Percentiles rank a stretch among this genome's conserved stretches.
phyloP scores from a whole-genome alignment of 805 yeast species.

The Pichia heedii region DNA sequence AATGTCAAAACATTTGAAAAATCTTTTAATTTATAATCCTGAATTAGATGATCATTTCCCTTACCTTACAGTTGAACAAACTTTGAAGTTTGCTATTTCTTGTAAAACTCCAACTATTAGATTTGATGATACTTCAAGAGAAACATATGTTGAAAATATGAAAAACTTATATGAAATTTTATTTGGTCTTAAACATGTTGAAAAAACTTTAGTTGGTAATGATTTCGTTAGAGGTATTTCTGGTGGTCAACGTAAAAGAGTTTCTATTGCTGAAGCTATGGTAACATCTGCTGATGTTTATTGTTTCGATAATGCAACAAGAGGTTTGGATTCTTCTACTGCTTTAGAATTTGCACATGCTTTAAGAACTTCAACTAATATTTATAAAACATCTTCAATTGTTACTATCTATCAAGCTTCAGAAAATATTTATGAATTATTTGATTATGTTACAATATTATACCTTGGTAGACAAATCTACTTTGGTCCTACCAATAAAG shows the following conservation, averaged over 20 bases:
- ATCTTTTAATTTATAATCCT: constrained; percentile 45
- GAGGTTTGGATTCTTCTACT: constrained; percentile 80
- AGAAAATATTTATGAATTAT: constrained; percentile 53
- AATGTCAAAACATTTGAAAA: constrained; percentile 38
- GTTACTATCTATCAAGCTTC: constrained; percentile 41
- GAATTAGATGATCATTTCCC: constrained; percentile 54
- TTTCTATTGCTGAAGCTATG: constrained; percentile 71
- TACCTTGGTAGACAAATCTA: constrained; percentile 55
- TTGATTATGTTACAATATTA: constrained; percentile 53
- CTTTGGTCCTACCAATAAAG: constrained; percentile 50
- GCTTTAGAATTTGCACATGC: constrained; percentile 68
- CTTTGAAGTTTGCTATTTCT: constrained; percentile 45
- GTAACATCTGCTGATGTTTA: constrained; percentile 55
- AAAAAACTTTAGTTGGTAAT: constrained; percentile 37
- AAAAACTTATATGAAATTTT: constrained; percentile 43
- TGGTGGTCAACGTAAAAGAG: constrained; percentile 83
- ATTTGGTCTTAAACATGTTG: constrained; percentile 54
- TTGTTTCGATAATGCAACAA: constrained; percentile 77
- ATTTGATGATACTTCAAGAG: constrained; percentile 28
- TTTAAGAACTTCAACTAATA: constrained; percentile 33
- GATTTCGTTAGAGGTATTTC: constrained; percentile 55
- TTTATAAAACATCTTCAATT: constrained; percentile 10
- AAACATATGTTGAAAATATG: constrained; percentile 31
- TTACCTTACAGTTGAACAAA: constrained; percentile 44
- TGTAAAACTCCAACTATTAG: constrained; percentile 51